Conservation (phyloP, 1,284 basidiomycete genomes). For the Microbotryum intermedium region DNA sequence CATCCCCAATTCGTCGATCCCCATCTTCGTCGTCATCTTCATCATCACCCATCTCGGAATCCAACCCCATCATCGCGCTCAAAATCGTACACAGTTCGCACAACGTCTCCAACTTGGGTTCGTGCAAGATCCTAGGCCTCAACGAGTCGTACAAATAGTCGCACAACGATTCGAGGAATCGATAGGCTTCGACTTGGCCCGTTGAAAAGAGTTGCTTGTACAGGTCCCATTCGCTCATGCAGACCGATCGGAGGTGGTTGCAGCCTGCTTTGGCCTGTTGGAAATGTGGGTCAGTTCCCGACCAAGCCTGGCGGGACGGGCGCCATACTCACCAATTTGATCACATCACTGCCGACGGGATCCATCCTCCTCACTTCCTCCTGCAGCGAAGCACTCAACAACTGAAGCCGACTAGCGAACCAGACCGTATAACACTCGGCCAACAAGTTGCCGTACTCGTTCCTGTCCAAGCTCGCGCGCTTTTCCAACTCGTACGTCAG, state of each 20-base stretch:
- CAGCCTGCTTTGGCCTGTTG: conserved; percentile 74
- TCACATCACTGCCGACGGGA: conserved; percentile 64
- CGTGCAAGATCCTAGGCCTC: conserved; percentile 83
- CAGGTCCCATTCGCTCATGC: conserved; percentile 74
- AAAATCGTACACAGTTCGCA: conserved; percentile 90
- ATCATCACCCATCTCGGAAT: conserved; percentile 48
- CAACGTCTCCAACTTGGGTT: conserved; percentile 70
- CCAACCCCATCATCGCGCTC: conserved; percentile 85
- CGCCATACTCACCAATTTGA: conserved; percentile 60
- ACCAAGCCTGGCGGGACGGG: not conserved
- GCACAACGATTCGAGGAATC: conserved; percentile 78
- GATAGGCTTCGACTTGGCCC: conserved; percentile 70
- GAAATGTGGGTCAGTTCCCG: not conserved
- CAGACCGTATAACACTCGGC: conserved; percentile 77
- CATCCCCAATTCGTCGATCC: too few relatives aligned
- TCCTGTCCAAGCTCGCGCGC: conserved; percentile 54
- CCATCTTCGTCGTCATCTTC: conserved; percentile 41
- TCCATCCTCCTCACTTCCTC: conserved; percentile 76
- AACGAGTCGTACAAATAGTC: conserved; percentile 89
- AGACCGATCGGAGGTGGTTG: conserved; percentile 78
- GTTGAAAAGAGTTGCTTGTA: conserved; percentile 77
- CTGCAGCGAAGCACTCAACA: conserved; percentile 60
- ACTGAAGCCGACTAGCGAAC: conserved; percentile 58
- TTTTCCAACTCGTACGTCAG: conserved; percentile 75
- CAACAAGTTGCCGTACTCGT: conserved; percentile 64